These are phyloP conservation scores for Colletotrichum shisoi DNA, from an alignment of 2,329 filamentous ascomycete genomes.

Conservation along the genomic window DNA sequence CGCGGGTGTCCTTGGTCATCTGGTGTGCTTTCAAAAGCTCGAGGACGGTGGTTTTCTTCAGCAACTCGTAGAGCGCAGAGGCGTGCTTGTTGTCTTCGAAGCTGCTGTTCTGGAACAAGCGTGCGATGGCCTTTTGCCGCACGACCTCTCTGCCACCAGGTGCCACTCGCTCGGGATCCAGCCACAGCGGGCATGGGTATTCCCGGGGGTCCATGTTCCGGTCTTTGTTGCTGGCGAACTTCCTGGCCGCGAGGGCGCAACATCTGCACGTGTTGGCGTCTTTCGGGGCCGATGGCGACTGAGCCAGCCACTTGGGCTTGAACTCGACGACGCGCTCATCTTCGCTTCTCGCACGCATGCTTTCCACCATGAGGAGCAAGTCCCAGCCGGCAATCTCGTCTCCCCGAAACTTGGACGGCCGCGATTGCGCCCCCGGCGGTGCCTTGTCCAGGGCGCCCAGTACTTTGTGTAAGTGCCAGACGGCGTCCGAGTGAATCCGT, in stretches of 20 bases:
- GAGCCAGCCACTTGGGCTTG: constrained; percentile 84
- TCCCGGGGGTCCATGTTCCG: constrained; percentile 22
- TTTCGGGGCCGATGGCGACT: constrained; percentile 74
- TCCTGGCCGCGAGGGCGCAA: constrained; percentile 67
- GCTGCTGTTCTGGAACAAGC: constrained; percentile 21
- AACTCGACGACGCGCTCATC: constrained; percentile 67
- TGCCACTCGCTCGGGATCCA: constrained; percentile 25
- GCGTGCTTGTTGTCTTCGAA: constrained; percentile 23
- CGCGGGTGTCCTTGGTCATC: constrained; percentile 54
- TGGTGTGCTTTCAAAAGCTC: constrained; percentile 42
- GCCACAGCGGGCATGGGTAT: constrained; percentile 38
- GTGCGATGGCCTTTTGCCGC: constrained; percentile 19
- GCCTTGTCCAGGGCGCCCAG: constrained; percentile 25
- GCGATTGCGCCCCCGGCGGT: constrained; percentile 10
- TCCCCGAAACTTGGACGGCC: constrained; percentile 52
- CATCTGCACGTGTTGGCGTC: constrained; percentile 74
- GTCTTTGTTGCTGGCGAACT: constrained; percentile 42
- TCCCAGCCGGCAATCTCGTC: constrained; percentile 8
- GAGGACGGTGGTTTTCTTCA: constrained; percentile 15
- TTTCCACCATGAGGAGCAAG: constrained; percentile 70
- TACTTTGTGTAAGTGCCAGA: constrained; percentile 58
- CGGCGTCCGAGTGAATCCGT: constrained; percentile 50
- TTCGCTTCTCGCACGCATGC: constrained; percentile 64
- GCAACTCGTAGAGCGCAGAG: constrained; percentile 13
- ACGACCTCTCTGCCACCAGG: constrained; percentile 3